Conservation (phyloP, 169 alveolate genomes). For the Eimeria brunetti region DNA sequence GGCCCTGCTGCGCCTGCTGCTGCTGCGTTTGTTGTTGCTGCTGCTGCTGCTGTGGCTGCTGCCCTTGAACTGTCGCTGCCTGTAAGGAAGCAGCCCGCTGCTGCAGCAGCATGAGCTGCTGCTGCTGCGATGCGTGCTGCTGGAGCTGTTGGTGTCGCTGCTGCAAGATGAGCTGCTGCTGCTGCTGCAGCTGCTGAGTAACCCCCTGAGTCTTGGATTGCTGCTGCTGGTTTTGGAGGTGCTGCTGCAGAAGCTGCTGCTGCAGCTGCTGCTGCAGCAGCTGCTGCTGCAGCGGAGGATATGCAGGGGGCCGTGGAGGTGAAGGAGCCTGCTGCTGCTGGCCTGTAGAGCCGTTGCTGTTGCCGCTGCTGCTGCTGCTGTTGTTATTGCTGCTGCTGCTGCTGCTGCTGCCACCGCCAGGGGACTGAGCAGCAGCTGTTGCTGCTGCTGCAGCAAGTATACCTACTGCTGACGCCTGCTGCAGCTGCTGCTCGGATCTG, state of each 20-base stretch:
- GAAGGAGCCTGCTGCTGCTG: constrained; percentile 69
- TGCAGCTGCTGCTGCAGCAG: constrained; percentile 73
- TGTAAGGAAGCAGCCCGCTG: background rate
- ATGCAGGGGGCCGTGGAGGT: constrained; percentile 36
- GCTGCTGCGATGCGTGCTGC: constrained; percentile 70
- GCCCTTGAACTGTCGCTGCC: constrained; percentile 45
- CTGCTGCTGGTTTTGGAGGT: constrained; percentile 56
- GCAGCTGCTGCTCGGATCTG: constrained; percentile 53
- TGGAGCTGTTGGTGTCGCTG: constrained; percentile 53
- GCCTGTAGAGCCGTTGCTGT: constrained; percentile 31
- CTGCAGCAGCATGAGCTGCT: constrained; percentile 43
- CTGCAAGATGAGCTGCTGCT: constrained; percentile 41
- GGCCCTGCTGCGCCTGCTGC: constrained; percentile 40
- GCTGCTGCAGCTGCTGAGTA: constrained; percentile 64
- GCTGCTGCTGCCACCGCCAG: constrained; percentile 58
- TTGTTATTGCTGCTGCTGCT: background rate
- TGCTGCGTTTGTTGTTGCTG: constrained; percentile 39
- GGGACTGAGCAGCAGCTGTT: background rate
- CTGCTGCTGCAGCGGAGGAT: constrained; percentile 66
- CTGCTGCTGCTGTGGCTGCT: constrained; percentile 40
- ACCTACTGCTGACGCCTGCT: constrained; percentile 30
- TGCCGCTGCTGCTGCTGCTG: constrained; percentile 37
- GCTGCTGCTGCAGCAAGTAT: constrained; percentile 29
- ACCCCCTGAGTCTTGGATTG: constrained; percentile 42
- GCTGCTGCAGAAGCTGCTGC: constrained; percentile 65